Evolutionary conservation across 1,284 basidiomycete species (phyloP).

Genomic region (Farysia itapuensis): DNA sequence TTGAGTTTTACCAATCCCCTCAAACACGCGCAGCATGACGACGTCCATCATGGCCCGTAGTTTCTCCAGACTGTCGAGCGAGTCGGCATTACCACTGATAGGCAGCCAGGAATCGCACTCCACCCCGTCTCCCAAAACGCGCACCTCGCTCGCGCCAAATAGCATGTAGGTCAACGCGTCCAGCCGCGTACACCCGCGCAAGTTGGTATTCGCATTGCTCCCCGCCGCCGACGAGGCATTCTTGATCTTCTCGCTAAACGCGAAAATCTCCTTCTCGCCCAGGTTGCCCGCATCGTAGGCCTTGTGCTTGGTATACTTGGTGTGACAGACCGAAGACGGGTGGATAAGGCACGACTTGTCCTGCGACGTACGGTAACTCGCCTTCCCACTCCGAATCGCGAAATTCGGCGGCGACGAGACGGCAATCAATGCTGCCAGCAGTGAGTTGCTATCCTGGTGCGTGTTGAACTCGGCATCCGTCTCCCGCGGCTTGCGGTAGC

Average conservation of each 20-base stretch:
- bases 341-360: slow-evolving; percentile 87
- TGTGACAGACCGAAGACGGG: slow-evolving; percentile 81
- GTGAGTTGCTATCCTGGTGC: slow-evolving; percentile 74
- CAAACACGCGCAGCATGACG: slow-evolving; percentile 87
- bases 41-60: slow-evolving; percentile 79
- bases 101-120: slow-evolving; percentile 91
- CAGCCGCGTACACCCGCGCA: slow-evolving; percentile 69
- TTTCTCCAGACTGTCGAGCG: slow-evolving; percentile 80
- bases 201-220: slow-evolving; percentile 68
- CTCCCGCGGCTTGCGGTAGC: slow-evolving; percentile 38
- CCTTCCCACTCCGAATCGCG: slow-evolving; percentile 77
- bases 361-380: slow-evolving; percentile 73
- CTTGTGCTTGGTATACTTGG: slow-evolving; percentile 66
- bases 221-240: slow-evolving; percentile 67
- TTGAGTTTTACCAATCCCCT: slow-evolving; percentile 65
- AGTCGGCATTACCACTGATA: slow-evolving; percentile 72
- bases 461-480: slow-evolving; percentile 63
- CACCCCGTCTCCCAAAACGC: slow-evolving; percentile 59
- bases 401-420: slow-evolving; percentile 91
- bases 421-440: slow-evolving; percentile 83
- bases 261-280: slow-evolving; percentile 73
- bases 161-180: slow-evolving; percentile 89
- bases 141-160: slow-evolving; percentile 81
- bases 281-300: slow-evolving; percentile 62
- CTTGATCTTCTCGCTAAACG: slow-evolving; percentile 81